Conservation (phyloP, 1,284 basidiomycete genomes). For the Heterobasidion parviporum region DNA sequence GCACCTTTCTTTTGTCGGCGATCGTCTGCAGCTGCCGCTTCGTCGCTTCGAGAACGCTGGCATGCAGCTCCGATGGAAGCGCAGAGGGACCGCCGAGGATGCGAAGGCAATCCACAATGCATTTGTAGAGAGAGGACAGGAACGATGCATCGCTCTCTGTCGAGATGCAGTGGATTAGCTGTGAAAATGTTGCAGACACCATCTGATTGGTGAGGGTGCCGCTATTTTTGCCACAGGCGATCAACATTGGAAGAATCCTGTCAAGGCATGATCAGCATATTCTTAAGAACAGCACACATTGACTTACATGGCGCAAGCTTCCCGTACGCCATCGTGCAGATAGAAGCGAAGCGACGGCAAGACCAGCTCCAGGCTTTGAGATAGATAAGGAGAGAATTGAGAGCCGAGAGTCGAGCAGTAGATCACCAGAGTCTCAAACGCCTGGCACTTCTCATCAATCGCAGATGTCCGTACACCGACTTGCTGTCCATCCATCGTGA, state of each 20-base stretch:
- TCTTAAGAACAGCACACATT: not conserved
- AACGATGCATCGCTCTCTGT: constrained; percentile 67
- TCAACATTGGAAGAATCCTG: constrained; percentile 69
- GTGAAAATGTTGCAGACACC: constrained; percentile 60
- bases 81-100: constrained; percentile 49
- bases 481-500: constrained; percentile 66
- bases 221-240: constrained; percentile 65
- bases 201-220: constrained; percentile 62
- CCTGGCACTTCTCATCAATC: constrained; percentile 82
- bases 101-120: constrained; percentile 58
- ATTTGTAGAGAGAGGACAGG: constrained; percentile 70
- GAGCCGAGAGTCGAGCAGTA: constrained; percentile 66
- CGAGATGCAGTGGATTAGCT: constrained; percentile 58
- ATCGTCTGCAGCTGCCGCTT: constrained; percentile 59
- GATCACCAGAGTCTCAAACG: constrained; percentile 77
- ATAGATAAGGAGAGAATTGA: constrained; percentile 66
- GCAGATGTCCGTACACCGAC: constrained; percentile 74
- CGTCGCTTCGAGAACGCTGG: constrained; percentile 54
- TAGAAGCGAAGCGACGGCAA: constrained; percentile 66
- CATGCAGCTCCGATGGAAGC: constrained; percentile 43
- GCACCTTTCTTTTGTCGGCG: constrained; percentile 55
- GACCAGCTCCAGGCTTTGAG: constrained; percentile 62
- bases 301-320: constrained; percentile 66
- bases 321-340: constrained; percentile 78
- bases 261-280: constrained; percentile 1